phyloP scores from a whole-genome alignment of 495 filamentous ascomycete genomes.

The Neurospora sp. region DNA sequence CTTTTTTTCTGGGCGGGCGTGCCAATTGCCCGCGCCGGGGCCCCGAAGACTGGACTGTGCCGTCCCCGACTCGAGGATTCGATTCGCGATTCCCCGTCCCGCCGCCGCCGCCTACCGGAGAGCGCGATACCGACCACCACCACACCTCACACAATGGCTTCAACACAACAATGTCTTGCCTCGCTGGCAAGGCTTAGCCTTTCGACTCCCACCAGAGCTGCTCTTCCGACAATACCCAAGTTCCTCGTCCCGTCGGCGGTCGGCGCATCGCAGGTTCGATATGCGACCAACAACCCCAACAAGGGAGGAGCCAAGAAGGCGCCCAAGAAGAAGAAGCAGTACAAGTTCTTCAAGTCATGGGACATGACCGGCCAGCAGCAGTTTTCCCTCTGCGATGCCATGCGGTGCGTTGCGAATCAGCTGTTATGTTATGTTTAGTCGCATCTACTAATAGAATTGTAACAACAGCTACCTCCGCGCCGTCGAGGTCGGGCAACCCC shows the following conservation, averaged over 20 bases:
- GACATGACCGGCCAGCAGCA: constrained; percentile 53
- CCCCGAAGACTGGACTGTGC: background rate
- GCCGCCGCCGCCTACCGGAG: background rate
- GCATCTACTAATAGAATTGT: no score
- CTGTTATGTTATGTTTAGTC: background rate
- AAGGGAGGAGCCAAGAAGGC: constrained; percentile 32
- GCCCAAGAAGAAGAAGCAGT: constrained; percentile 50
- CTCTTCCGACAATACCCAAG: constrained; percentile 28
- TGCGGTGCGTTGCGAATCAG: constrained; percentile 55
- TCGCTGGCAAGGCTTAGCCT: constrained; percentile 50
- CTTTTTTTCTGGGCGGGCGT: constrained; percentile 13
- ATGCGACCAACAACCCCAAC: constrained; percentile 22
- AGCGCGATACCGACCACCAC: background rate
- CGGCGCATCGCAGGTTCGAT: constrained; percentile 22
- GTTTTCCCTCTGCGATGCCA: constrained; percentile 80
- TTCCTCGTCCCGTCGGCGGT: constrained; percentile 32
- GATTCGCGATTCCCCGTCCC: constrained; percentile 7
- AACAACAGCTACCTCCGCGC: constrained; percentile 71
- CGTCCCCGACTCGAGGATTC: background rate
- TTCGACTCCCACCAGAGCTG: constrained; percentile 22
- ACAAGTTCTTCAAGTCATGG: constrained; percentile 48
- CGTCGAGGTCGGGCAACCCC: constrained; percentile 76
- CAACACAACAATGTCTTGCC: constrained; percentile 44
- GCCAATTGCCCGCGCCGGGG: background rate
- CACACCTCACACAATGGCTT: constrained; percentile 24